phyloP scores from a whole-genome alignment of 352 stramenopile species.

The Pythium dissimile region DNA sequence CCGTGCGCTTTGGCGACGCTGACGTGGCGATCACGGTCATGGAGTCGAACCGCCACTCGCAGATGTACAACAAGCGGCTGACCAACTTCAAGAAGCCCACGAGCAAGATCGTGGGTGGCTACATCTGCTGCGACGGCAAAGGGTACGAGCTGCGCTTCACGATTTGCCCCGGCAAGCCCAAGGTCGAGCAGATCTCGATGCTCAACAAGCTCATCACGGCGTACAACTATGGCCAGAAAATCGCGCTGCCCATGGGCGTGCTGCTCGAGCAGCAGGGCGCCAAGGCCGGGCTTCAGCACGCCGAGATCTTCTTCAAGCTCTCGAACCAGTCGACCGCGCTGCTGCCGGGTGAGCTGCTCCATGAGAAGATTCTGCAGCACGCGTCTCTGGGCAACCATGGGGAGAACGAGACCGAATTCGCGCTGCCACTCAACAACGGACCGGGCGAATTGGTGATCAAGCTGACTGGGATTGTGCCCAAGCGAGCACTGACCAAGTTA shows the following conservation, averaged over 20 bases:
- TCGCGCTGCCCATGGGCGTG: conserved; percentile 54
- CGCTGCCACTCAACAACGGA: conserved; percentile 52
- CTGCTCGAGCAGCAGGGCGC: conserved; percentile 48
- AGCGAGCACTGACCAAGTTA: conserved; percentile 42
- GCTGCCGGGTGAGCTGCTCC: conserved; percentile 41
- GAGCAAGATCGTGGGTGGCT: conserved; percentile 69
- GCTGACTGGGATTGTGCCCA: conserved; percentile 48
- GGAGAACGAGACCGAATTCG: conserved; percentile 53
- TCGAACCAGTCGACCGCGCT: conserved; percentile 53
- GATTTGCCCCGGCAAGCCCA: conserved; percentile 55
- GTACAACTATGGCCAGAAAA: conserved; percentile 85
- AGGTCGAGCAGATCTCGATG: conserved; percentile 81
- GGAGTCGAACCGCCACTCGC: conserved; percentile 79
- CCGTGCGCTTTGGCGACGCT: conserved; percentile 62
- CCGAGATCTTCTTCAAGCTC: conserved; percentile 70
- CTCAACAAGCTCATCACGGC: conserved; percentile 80
- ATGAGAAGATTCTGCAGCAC: conserved; percentile 60
- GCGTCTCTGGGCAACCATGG: conserved; percentile 19
- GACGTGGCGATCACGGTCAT: conserved; percentile 72
- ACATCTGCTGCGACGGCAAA: conserved; percentile 88
- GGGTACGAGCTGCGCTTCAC: conserved; percentile 66
- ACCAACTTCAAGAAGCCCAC: conserved; percentile 88
- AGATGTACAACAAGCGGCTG: conserved; percentile 82
- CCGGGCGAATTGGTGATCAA: conserved; percentile 59
- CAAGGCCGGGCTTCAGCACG: conserved; percentile 32